Evolutionary conservation across 305 asterid genomes (phyloP).

Genomic region (Nicotiana rustica): DNA sequence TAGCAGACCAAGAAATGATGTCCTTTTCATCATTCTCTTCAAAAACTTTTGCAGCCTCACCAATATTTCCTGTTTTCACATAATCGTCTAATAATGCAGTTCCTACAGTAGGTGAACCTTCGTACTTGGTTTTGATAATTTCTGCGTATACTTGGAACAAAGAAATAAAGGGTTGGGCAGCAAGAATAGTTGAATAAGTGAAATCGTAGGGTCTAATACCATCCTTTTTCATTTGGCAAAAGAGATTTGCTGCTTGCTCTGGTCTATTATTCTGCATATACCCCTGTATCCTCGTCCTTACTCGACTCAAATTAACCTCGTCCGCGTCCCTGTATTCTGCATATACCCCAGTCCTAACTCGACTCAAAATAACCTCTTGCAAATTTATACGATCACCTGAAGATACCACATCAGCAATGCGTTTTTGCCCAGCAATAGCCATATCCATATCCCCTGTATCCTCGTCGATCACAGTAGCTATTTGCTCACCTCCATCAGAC

Average conservation of each 20-base stretch:
- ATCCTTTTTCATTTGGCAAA: slow-evolving; percentile 72
- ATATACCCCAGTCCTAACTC: too few relatives aligned
- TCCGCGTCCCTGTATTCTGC: too few relatives aligned
- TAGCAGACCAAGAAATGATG: slow-evolving; percentile 94
- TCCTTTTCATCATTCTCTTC: slow-evolving; percentile 72
- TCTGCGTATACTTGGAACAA: slow-evolving; percentile 77
- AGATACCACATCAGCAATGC: too few relatives aligned
- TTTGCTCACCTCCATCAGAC: too few relatives aligned
- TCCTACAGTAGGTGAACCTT: slow-evolving; percentile 69
- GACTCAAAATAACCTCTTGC: too few relatives aligned
- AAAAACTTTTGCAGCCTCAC: slow-evolving; percentile 73
- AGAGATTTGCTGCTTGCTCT: slow-evolving; percentile 61
- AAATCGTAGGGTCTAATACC: slow-evolving; percentile 71
- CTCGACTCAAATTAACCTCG: too few relatives aligned
- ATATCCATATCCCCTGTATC: too few relatives aligned
- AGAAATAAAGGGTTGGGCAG: slow-evolving; percentile 62
- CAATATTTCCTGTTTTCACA: slow-evolving; percentile 58
- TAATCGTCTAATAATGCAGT: slow-evolving; percentile 85
- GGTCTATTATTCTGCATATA: slow-evolving; percentile 65
- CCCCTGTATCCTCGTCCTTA: slow-evolving; percentile 40
- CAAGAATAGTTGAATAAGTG: slow-evolving; percentile 81
- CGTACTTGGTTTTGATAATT: slow-evolving; percentile 73
- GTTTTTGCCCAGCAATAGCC: too few relatives aligned
- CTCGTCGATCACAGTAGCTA: too few relatives aligned
- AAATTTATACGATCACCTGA: too few relatives aligned